phyloP scores from a whole-genome alignment of 1,284 basidiomycete species.

The Somion occarium region DNA sequence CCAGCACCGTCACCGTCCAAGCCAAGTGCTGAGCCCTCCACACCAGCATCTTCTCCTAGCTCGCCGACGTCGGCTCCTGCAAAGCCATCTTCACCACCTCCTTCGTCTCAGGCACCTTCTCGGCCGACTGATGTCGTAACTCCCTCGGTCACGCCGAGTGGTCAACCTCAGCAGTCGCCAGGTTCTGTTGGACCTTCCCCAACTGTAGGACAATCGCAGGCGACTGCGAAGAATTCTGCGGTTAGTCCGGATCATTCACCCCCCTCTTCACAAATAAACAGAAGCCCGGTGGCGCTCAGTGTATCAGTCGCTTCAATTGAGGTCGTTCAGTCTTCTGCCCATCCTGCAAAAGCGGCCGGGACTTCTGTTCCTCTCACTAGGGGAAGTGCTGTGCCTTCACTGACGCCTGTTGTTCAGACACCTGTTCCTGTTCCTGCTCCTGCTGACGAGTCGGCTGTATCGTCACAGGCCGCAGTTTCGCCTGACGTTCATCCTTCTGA shows the following conservation, averaged over 20 bases:
- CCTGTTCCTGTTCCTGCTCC: constrained; percentile 6
- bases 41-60: not conserved
- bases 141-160: not conserved
- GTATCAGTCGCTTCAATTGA: not conserved
- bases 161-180: not conserved
- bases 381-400: not conserved
- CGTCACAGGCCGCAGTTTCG: not conserved
- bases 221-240: not conserved
- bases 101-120: not conserved
- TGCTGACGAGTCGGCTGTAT: not conserved
- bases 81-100: not conserved
- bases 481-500: constrained; percentile 7
- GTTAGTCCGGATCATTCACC: constrained; percentile 2
- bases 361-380: not conserved
- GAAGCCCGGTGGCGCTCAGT: not conserved
- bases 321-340: constrained; percentile 6
- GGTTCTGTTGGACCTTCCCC: not conserved
- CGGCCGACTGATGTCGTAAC: not conserved
- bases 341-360: constrained; percentile 9
- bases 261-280: not conserved
- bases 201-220: not conserved
- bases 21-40: not conserved
- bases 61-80: not conserved
- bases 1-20: not conserved
- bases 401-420: not conserved